Conservation (phyloP, 2,329 filamentous ascomycete genomes). For the Blastomyces percursus region DNA sequence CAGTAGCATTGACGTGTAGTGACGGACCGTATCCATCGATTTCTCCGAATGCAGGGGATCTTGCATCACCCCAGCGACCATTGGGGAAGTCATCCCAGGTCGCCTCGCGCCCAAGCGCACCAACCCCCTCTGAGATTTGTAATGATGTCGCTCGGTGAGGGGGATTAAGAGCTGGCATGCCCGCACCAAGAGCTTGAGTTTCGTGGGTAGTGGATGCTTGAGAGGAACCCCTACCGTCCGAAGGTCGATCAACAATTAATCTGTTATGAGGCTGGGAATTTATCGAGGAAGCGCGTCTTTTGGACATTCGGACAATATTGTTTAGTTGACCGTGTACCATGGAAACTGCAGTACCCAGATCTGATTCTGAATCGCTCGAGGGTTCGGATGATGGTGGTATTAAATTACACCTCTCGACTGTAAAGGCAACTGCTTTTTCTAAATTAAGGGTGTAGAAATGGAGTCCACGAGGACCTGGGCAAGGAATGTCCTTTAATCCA, state of each 20-base stretch:
- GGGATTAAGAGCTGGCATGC: conserved; percentile 53
- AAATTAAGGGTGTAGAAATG: conserved; percentile 97
- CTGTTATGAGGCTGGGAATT: conserved; percentile 80
- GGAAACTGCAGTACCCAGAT: conserved; percentile 37
- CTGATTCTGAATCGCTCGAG: conserved; percentile 35
- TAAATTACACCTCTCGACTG: conserved; percentile 73
- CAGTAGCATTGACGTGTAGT: conserved; percentile 75
- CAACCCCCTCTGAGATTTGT: conserved; percentile 88
- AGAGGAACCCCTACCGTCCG: conserved; percentile 19
- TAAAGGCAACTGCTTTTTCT: conserved; percentile 90
- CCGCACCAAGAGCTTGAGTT: conserved; percentile 64
- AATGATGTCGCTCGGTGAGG: conserved; percentile 75
- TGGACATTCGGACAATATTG: conserved; percentile 24
- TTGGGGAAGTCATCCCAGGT: conserved; percentile 99
- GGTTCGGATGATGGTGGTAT: conserved; percentile 48
- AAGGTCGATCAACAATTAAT: conserved; percentile 60
- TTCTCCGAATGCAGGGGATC: conserved; percentile 87
- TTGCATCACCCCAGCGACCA: conserved; percentile 85
- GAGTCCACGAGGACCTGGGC: conserved; percentile 60
- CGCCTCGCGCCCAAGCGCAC: conserved; percentile 77
- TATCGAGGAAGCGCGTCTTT: conserved; percentile 61
- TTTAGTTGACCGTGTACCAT: conserved; percentile 18
- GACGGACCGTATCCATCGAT: conserved; percentile 98
- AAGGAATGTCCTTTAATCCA: conserved; percentile 57
- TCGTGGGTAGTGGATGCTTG: conserved; percentile 42